Evolutionary conservation across 2,329 filamentous ascomycete genomes (phyloP), one percentile per base, ranked within the genome.

Genomic region (Scedosporium apiospermum): DNA sequence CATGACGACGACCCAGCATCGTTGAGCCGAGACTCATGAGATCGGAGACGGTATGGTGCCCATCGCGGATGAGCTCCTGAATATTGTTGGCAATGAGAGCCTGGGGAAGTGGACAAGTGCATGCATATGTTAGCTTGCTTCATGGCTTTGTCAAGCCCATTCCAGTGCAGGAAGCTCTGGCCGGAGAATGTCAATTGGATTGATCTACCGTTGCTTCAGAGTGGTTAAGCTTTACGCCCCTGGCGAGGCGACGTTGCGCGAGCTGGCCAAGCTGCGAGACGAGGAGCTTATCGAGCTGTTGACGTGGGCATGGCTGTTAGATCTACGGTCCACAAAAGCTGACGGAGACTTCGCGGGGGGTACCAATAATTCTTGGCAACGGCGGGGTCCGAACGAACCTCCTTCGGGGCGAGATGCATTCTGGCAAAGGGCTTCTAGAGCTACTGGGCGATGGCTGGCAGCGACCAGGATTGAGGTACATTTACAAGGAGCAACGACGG

Each of bases 11-110:
- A 66, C 93, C 93, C 2, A 98, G 89, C 88, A 98, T 93, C 62
- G 90, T 93, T 69, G 90, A 87, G 68, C 93, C 93, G 66, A 96
- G 84, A 65, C 86, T 80, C 93, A 98, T 98, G 72, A 98, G 90
- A 74, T 96, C 92, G 46, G 93, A 88, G 62, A 98, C 93, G 14
- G 84, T 89, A 77, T 97, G 91, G 68, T 89, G 87, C 72, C 93
- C 93, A 93, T 98, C 93, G 74, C 93, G 93, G 74, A 98, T 96
- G 69, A 97, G 88, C 83, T 98, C 93, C 75, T 97, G 93, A 59
- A 98, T 82, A 74, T 93, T 93, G 72, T 85, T 92, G 65, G 93
- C 88, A 70, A 97, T 96, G 67, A 93, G 82, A 30, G 88, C 89
- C 87, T 89, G 59, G 23, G 16, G 58, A 58, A 9, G 44, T 16